Base-by-base conservation (phyloP, 371 early-diverging fungal species). In the Umbelopsis sp. region DNA sequence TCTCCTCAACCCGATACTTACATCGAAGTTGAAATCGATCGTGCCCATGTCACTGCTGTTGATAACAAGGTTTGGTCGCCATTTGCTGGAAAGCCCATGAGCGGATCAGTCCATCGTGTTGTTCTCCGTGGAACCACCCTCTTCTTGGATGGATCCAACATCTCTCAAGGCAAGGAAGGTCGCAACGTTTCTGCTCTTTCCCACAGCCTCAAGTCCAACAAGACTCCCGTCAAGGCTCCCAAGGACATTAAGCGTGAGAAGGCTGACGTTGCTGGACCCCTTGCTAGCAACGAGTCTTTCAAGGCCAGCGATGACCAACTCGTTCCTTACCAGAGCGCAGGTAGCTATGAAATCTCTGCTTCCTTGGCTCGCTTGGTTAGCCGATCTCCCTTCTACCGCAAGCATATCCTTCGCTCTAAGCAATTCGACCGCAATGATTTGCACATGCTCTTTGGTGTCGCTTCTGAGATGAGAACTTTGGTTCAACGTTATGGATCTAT, bases 371-470 rank as follows among this genome's bases (percentile, higher is more conserved):
- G 80, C 50, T 78, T 91, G 48, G 84, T 93, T 50, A 80, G 87
- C 76, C 80, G 88, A 65, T 95, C 96, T 53, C 94, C 97, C 32
- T 98, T 97, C 91, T 94, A 90, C 76, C 91, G 91, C 72, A 91
- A 95, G 81, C 93, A 96, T 78, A 92, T 98, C 48, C 78, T 96
- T 53, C 88, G 92, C 51, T 95, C 95, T 41, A 87, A 89, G 74
- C 96, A 96, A 81, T 96, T 97, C 77, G 87, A 87, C 53, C 92
- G 97, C 66, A 87, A 92, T 64, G 96, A 97, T 69, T 86, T 97
- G 68, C 98, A 99, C 80, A 77, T 91, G 38, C 79, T 99, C 67
- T 99, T 99, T 81, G 95, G 95, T 51, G 91, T 96, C n/a, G 98
- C 99, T 1, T 95, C 96, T 69, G 98, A 99, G 82, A 95, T 99